These are phyloP conservation scores for Pneumocystis carinii DNA, from an alignment of 1,139 yeast genomes.

Conservation along the genomic window DNA sequence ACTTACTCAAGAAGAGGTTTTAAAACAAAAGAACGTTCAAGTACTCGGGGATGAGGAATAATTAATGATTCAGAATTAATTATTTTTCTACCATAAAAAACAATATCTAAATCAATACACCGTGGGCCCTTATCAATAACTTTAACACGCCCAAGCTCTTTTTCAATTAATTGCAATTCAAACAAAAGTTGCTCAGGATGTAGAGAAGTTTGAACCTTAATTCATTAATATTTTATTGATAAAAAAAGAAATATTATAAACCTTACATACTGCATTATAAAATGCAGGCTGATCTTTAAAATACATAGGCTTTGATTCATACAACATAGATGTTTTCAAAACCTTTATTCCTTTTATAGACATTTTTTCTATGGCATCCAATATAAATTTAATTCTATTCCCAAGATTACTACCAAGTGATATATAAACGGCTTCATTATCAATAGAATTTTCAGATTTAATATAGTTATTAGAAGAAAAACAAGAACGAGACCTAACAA, in stretches of 20 bases:
- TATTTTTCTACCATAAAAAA: constrained; percentile 50
- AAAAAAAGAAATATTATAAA: neutral
- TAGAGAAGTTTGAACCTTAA: constrained; percentile 36
- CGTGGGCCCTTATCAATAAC: constrained; percentile 82
- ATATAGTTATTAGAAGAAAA: constrained; percentile 16
- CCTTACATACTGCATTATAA: constrained; percentile 58
- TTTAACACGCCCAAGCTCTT: constrained; percentile 55
- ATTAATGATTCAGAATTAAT: constrained; percentile 34
- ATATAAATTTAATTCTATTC: constrained; percentile 47
- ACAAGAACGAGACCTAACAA: constrained; percentile 35
- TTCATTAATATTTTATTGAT: neutral
- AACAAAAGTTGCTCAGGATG: constrained; percentile 50
- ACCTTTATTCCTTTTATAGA: constrained; percentile 33
- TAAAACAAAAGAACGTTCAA: constrained; percentile 78
- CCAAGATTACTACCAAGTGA: constrained; percentile 91
- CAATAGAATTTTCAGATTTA: constrained; percentile 8
- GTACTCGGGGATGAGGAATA: constrained; percentile 77
- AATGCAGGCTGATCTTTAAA: constrained; percentile 65
- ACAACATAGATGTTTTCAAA: constrained; percentile 55
- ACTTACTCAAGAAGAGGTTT: constrained; percentile 62
- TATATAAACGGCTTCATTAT: constrained; percentile 44
- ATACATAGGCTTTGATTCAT: constrained; percentile 89
- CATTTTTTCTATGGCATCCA: constrained; percentile 40
- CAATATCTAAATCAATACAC: constrained; percentile 72
- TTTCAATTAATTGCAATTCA: constrained; percentile 58